phyloP scores from a whole-genome alignment of 805 yeast genomes.

The Suhomyces prunicola region DNA sequence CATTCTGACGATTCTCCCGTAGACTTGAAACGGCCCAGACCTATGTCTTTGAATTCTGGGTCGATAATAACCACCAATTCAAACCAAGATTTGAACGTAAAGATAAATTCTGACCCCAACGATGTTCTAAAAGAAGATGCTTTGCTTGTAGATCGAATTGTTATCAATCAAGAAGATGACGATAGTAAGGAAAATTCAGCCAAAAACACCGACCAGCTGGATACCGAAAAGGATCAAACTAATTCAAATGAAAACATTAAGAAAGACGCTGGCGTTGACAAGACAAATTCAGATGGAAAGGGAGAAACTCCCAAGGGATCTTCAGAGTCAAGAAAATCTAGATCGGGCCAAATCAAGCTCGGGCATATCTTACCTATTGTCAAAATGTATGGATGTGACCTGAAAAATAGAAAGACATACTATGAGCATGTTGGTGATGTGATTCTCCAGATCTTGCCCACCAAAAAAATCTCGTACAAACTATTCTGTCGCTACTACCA shows the following conservation, averaged over 20 bases:
- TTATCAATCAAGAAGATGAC: slow-evolving; percentile 10
- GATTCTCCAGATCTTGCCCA: slow-evolving; percentile 30
- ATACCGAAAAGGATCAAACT: not conserved
- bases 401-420: slow-evolving; percentile 20
- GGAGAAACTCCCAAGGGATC: not conserved
- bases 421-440: slow-evolving; percentile 27
- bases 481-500: slow-evolving; percentile 33
- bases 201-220: not conserved
- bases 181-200: not conserved
- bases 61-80: not conserved
- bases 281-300: not conserved
- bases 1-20: not conserved
- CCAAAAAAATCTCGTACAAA: slow-evolving; percentile 19
- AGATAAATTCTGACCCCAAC: not conserved
- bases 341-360: not conserved
- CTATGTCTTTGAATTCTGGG: not conserved
- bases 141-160: slow-evolving; percentile 24
- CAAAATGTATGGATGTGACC: not conserved
- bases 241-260: not conserved
- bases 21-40: not conserved
- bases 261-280: slow-evolving; percentile 1
- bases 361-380: not conserved
- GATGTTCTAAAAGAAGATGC: slow-evolving; percentile 22
- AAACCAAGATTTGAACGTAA: not conserved
- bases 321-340: not conserved